Base-by-base conservation (phyloP, 331 rosid species). In the Quercus phellos region DNA sequence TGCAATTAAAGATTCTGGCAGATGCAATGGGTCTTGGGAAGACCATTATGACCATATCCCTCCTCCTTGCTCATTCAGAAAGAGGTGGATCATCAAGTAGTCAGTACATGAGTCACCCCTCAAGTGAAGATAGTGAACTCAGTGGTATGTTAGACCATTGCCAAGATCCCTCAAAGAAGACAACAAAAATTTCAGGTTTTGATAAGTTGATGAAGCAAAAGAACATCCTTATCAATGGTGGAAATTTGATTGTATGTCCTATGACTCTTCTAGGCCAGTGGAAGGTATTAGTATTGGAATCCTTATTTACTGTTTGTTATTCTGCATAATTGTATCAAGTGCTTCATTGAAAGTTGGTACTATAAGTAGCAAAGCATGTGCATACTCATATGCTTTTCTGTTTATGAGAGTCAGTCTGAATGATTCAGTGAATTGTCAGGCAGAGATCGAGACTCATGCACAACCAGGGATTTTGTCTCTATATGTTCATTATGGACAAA, bases 21-120 rank as follows among this genome's bases (percentile, higher is more conserved):
- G 99, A 94, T 92, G 89, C 97, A 74, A 94, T 94, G 99, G 99
- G 99, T 73, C 89, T 94, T 74, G 99, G 99, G 79, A 94, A 94
- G 91, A 94, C 99, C 74, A 87, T 94, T 66, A 94, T 94, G 99
- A 92, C 97, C 80, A 90, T 94, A 83, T 81, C 97, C 29, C 96
- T 94, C 81, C 97, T 94, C 77, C 86, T 88, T 74, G 84, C 93
- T 68, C 88, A 86, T 85, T 89, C 91, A 69, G 90, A 87, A 74
- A 86, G 87, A 71, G 87, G 88, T 84, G 92, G 91, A 83, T 73
- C 81, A 76, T 78, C 81, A 53, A 76, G 74, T 80, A 81, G 79
- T 88, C 96, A 85, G 80, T 75, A 75, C 67, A 74, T 72, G 27
- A 58, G 78, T 53, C 85, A 70, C 75, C 73, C 88, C 27, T 84